Base-by-base conservation (phyloP, 169 alveolate genomes). In the Eimeria sp. region DNA sequence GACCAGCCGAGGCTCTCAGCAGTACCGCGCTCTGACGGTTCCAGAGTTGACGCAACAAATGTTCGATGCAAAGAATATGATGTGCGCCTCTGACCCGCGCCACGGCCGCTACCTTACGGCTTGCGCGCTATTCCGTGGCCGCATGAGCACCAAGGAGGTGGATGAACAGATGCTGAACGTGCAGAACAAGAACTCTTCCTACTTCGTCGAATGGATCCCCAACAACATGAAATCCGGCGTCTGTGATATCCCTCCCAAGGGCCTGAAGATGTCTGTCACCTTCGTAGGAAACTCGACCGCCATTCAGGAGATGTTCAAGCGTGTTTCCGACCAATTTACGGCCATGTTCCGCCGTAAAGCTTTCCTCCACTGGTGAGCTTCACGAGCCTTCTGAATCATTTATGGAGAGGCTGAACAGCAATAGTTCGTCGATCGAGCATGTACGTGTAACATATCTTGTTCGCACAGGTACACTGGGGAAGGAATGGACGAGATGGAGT, bases 61-160 rank as follows among this genome's bases (percentile, higher is more conserved):
- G 99, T 99, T 99, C 98, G 99, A 99, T 95, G 99, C 99, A 95
- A 98, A 99, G 98, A 99, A 99, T 98, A 99, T 99, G 99, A 99
- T 99, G 99, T 99, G 99, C 98, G 99, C 99, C 67, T 98, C 99
- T 61, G 99, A 99, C 97, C 99, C 99, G 89, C 99, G 99, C 97
- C 99, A 99, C 97, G 99, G 99, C 86, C 98, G 99, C 97, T 99
- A 99, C 98, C 98, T 99, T 95, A 99, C 99, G 89, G 99, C 99
- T 54, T 98, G 99, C 89, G 99, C 99, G 73, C 98, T 99, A 98
- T 99, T 99, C 99, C 99, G 99, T 97, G 99, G 99, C 92, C 98
- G 99, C 97, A 99, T 99, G 99, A 98, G 99, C 95, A 99, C 99
- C 94, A 99, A 99, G 97, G 99, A 99, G 97, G 99, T 99, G 76